Evolutionary conservation across 2,329 filamentous ascomycete genomes (phyloP).

Genomic region (Penicillium sp.): DNA sequence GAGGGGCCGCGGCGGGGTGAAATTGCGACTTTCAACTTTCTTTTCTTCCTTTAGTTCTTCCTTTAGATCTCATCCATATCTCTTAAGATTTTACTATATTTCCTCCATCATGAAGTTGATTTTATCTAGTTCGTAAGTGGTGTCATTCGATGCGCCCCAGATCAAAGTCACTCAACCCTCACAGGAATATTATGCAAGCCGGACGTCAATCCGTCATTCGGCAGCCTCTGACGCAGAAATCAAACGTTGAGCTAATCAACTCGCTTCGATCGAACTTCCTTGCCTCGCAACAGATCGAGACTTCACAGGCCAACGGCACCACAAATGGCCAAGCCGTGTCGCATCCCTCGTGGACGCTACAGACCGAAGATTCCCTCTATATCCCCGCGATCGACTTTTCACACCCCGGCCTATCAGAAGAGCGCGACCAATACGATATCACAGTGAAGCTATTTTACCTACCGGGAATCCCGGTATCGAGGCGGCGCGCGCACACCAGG

Average conservation of each 20-base stretch:
- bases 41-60: background rate
- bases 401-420: slow-evolving; percentile 71
- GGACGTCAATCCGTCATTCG: slow-evolving; percentile 80
- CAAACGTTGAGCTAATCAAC: slow-evolving; percentile 89
- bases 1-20: slow-evolving; percentile 4
- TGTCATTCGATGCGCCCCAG: slow-evolving; percentile 2
- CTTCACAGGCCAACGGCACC: slow-evolving; percentile 23
- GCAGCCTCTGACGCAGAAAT: slow-evolving; percentile 73
- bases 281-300: slow-evolving; percentile 63
- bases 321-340: slow-evolving; percentile 15
- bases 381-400: slow-evolving; percentile 76
- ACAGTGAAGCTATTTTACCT: slow-evolving; percentile 95
- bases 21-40: background rate
- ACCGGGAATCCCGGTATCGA: slow-evolving; percentile 62
- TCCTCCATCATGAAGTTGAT: slow-evolving; percentile 71
- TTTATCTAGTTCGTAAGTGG: slow-evolving; percentile 76
- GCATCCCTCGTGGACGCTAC: slow-evolving; percentile 64
- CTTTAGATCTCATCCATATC: slow-evolving; percentile 1
- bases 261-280: slow-evolving; percentile 81
- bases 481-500: slow-evolving; percentile 67
- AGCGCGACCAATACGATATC: slow-evolving; percentile 82
- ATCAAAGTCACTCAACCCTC: background rate
- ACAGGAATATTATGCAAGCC: slow-evolving; percentile 77
- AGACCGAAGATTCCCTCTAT: slow-evolving; percentile 61
- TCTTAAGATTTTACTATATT: too few species aligned